A percentile compares a stretch with the other conserved stretches of the same genome.
Evolutionary conservation across 768 basidiomycete species (phyloP).

Genomic region (Paxillus ammoniavirescens): DNA sequence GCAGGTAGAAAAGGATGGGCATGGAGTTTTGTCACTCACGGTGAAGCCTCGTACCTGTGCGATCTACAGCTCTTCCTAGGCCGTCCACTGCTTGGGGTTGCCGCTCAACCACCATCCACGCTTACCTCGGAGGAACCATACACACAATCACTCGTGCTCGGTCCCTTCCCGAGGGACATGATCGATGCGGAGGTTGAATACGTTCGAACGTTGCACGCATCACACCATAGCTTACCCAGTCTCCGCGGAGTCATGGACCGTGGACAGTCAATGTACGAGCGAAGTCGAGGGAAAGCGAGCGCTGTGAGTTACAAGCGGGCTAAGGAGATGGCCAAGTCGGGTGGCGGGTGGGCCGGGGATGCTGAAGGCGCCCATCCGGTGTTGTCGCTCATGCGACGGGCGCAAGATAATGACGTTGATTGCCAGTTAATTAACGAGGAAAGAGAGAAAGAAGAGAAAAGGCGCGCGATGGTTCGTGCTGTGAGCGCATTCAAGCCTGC

Average conservation of each 20-base stretch:
- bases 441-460: conserved; percentile 36
- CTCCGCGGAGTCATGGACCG: conserved; percentile 82
- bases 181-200: conserved; percentile 87
- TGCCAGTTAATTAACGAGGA: conserved; percentile 34
- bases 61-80: conserved; percentile 93
- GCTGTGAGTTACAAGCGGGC: conserved; percentile 83
- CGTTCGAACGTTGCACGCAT: conserved; percentile 60
- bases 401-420: conserved; percentile 30
- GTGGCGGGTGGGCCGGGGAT: conserved; percentile 67
- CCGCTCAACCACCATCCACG: conserved; percentile 26
- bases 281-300: conserved; percentile 88
- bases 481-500: conserved; percentile 80
- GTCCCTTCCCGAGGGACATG: conserved; percentile 74
- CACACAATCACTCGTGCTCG: conserved; percentile 73
- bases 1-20: conserved; percentile 96
- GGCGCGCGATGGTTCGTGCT: conserved; percentile 65
- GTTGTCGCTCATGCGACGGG: conserved; percentile 40
- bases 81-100: conserved; percentile 61
- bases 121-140: conserved; percentile 59
- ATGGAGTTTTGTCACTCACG: conserved; percentile 87
- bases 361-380: conserved; percentile 71
- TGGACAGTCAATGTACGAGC: conserved; percentile 92
- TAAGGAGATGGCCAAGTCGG: conserved; percentile 76
- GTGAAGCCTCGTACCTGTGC: conserved; percentile 85
- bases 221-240: conserved; percentile 60